Base-by-base conservation (phyloP, 1,284 basidiomycete genomes). In the Cryptococcus amylolentus region DNA sequence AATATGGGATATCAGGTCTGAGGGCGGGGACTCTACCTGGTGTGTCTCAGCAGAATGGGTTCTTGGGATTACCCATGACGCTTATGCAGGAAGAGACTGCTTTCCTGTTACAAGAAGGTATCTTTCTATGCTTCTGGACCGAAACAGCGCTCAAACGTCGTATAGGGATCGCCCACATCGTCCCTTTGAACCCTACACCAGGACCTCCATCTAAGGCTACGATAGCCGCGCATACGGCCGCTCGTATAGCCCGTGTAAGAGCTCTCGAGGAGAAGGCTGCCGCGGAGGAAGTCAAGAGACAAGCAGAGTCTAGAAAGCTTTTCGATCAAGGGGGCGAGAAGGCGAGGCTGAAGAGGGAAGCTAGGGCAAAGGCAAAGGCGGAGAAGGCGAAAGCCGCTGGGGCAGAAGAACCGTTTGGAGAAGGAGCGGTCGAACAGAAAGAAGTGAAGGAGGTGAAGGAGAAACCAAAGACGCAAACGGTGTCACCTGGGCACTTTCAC, bases 21-120 rank as follows among this genome's bases (percentile, higher is more conserved):
- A 78, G 97, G 43, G 84, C 84, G 0, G 96, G 96, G 0, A 98
- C 96, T 0, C 82, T 99, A 20, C 94, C 96, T 2, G 89, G 94
- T 70, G 83, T 98, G 0, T 87, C 91, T 4, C 95, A 98, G 71
- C 96, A 99, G 77, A 99, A 99, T 77, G 85, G 91, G 1, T 98
- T 98, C 72, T 81, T 98, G 16, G 96, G 96, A 13, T 78, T 92
- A 16, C 96, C 96, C 1, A 79, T 97, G 2, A 80, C 91, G 18
- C 80, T 98, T 1, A 84, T 93, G 76, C 88, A 90, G 0, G 96
- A 99, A 73, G 96, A 98, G 73, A 91, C 89, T 2, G 89, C 89
- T 3, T 81, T 92, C 27, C 83, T 98, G 3, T 83, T 98, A 4
- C 82, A 88, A 58, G 86, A 88, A 63, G 84, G 91, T 89, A 55